Percentiles rank a stretch among this genome's conserved stretches.
phyloP scores from a whole-genome alignment of 2,329 filamentous ascomycete species.

The Berkeleyomyces rouxiae region DNA sequence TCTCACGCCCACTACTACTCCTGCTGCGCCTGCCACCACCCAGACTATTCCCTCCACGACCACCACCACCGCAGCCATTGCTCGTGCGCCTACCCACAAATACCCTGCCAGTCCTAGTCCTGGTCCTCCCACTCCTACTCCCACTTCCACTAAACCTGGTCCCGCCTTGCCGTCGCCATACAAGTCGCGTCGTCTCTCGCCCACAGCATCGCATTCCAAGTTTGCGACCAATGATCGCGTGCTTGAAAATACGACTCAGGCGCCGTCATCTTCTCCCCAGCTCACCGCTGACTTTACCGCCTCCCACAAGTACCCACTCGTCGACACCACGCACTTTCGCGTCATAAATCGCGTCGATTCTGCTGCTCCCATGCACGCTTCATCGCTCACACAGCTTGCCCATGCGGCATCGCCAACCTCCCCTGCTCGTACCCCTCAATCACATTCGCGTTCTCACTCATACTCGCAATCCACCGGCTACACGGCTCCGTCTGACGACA shows the following conservation, averaged over 20 bases:
- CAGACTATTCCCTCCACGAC: background rate
- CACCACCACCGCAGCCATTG: background rate
- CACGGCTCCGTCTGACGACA: background rate
- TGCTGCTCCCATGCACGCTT: background rate
- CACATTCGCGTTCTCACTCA: background rate
- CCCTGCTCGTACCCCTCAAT: slow-evolving; percentile 5
- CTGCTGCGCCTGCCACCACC: background rate
- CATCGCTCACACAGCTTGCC: background rate
- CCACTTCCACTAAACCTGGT: background rate
- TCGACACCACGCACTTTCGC: background rate
- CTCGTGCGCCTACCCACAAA: slow-evolving; percentile 5
- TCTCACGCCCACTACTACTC: background rate
- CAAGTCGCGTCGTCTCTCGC: slow-evolving; percentile 5
- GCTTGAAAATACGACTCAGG: background rate
- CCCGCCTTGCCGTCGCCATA: background rate
- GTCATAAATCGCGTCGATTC: slow-evolving; percentile 5
- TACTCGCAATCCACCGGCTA: slow-evolving; percentile 13
- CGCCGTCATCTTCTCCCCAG: background rate
- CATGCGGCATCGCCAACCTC: background rate
- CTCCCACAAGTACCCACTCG: background rate
- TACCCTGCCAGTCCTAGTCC: background rate
- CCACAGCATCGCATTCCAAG: background rate
- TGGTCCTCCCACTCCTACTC: background rate
- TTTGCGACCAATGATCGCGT: background rate
- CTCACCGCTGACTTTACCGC: background rate